Evolutionary conservation across 2,329 filamentous ascomycete genomes (phyloP).

Genomic region (Aspergillus fischeri): DNA sequence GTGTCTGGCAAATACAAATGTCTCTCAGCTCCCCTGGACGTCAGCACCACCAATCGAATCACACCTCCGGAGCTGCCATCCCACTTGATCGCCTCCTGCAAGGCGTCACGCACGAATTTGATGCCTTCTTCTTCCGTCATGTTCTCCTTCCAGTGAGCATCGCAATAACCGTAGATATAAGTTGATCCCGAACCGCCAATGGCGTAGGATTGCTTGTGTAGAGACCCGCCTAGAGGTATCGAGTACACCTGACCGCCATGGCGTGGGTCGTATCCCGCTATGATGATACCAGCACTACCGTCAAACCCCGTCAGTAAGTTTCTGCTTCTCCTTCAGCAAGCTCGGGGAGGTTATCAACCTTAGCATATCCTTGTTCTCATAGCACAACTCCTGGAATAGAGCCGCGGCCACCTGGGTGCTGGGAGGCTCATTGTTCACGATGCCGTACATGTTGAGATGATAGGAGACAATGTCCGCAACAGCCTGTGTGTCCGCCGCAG

Average conservation of each 20-base stretch:
- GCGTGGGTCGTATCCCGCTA: constrained; percentile 94
- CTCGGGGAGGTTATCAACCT: constrained; percentile 55
- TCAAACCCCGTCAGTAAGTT: not conserved
- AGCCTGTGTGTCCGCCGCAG: constrained; percentile 94
- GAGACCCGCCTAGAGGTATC: constrained; percentile 90
- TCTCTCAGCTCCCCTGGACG: constrained; percentile 79
- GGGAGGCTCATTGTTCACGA: constrained; percentile 82
- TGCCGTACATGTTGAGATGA: constrained; percentile 86
- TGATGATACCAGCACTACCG: constrained; percentile 85
- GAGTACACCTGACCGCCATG: constrained; percentile 97
- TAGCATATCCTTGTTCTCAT: constrained; percentile 90
- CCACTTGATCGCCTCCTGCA: constrained; percentile 98
- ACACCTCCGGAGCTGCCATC: constrained; percentile 98
- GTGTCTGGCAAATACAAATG: constrained; percentile 95
- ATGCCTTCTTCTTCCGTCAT: constrained; percentile 93
- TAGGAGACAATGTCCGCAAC: constrained; percentile 98
- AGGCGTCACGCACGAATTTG: constrained; percentile 83
- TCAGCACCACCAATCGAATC: constrained; percentile 96
- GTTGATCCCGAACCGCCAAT: constrained; percentile 97
- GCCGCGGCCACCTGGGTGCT: constrained; percentile 93
- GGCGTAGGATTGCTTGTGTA: constrained; percentile 94
- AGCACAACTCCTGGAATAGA: constrained; percentile 97
- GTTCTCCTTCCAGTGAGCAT: constrained; percentile 89
- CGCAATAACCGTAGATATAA: constrained; percentile 99
- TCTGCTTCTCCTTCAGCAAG: not conserved